phyloP scores from a whole-genome alignment of 495 filamentous ascomycete species.

The Trichoderma gamsii region DNA sequence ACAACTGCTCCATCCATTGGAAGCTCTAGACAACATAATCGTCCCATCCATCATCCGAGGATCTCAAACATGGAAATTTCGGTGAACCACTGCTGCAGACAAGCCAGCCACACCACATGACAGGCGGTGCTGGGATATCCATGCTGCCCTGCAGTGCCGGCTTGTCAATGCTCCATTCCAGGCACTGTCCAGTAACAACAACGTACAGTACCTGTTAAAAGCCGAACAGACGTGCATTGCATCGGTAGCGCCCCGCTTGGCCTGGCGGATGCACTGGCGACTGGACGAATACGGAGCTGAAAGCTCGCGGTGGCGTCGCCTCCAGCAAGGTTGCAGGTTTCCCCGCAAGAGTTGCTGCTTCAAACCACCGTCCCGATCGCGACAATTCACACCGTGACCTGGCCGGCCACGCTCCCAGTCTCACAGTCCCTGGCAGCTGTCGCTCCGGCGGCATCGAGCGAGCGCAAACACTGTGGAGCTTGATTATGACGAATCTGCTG shows the following conservation, averaged over 20 bases:
- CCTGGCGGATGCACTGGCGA: not conserved
- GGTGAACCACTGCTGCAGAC: too few species aligned
- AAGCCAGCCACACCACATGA: not conserved
- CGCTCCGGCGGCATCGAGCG: not conserved
- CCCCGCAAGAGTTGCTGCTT: slow-evolving; percentile 10
- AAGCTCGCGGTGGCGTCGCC: slow-evolving; percentile 6
- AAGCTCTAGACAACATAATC: too few species aligned
- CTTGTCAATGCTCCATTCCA: not conserved
- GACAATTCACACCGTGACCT: not conserved
- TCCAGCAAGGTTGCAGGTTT: slow-evolving; percentile 4
- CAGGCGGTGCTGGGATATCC: not conserved
- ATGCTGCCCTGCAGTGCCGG: not conserved
- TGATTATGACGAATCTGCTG: not conserved
- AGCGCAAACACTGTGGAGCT: not conserved
- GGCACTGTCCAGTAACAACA: not conserved
- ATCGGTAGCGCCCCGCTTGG: not conserved
- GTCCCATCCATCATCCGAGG: too few species aligned
- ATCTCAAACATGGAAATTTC: too few species aligned
- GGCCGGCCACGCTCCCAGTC: not conserved
- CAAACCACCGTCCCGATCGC: slow-evolving; percentile 10
- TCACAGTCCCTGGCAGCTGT: not conserved
- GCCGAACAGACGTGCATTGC: slow-evolving; percentile 13
- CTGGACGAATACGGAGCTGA: slow-evolving; percentile 14
- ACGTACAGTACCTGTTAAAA: not conserved
- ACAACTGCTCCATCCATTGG: too few species aligned